Base-by-base conservation (phyloP, 2,329 filamentous ascomycete species). In the Colletotrichum kahawae region DNA sequence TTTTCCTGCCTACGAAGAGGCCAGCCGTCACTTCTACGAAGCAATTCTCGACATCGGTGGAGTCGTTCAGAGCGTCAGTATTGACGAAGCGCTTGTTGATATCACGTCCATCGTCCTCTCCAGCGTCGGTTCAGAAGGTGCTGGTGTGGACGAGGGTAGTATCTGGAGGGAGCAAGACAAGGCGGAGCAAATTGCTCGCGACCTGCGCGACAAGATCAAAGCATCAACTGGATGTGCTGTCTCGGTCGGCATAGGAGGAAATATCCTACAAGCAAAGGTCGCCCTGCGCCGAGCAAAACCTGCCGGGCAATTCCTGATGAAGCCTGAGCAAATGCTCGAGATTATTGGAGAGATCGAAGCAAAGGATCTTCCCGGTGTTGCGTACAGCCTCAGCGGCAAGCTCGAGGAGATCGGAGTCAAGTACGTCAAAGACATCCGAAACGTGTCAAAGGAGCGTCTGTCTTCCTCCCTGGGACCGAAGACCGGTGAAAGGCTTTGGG, bases 81-180 rank as follows among this genome's bases (percentile, higher is more conserved):
- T 99, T 60, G 97, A 99, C 78, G 97, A 99, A 84, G 97, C 95
- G 1, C 89, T 99, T 9, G 86, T 99, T 18, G 97, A 99, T 83
- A 90, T 96, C 38, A 97, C 95, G 4, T 86, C 87, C 5, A 84
- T 94, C 5, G 94, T 97, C 74, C 85, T 95, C 59, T 86, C 89
- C 14, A 89, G 89, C 16, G 90, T 91, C 13, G 92, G 91, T 4
- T 94, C 93, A 2, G 90, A 94, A 78, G 95, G 94, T 1, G 86
- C 87, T 27, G 90, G 89, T 2, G 81, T 92, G 6, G 89, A 90
- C 10, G 94, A 97, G 81, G 93, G 90, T 1, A 94, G 90, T 74
- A 88, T 95, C 1, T 92, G 92, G 86, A 90, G 92, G 68, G 96
- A 98, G 82, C 95, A 98, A 84, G 91, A 92, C 48, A 93, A 92